These are phyloP conservation scores for Tricholoma matsutake DNA, from an alignment of 768 basidiomycete species.

Conservation along the genomic window DNA sequence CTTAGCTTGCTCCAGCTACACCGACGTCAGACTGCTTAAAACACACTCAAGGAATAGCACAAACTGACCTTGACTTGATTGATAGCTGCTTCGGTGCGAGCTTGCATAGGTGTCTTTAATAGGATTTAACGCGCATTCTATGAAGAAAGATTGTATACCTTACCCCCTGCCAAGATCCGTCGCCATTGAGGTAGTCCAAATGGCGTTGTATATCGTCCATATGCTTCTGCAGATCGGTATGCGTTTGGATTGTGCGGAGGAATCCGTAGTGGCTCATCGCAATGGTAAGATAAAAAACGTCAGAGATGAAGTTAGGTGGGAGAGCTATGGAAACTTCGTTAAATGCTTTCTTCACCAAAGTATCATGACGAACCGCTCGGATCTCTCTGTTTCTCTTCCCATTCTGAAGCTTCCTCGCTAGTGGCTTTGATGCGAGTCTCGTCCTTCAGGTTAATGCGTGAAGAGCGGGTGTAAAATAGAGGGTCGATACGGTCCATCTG, in stretches of 20 bases:
- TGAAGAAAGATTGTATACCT: slow-evolving; percentile 21
- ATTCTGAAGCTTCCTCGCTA: slow-evolving; percentile 77
- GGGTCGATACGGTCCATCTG: slow-evolving; percentile 92
- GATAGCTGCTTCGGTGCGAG: slow-evolving; percentile 74
- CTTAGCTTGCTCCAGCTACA: slow-evolving; percentile 64
- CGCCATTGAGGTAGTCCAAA: slow-evolving; percentile 69
- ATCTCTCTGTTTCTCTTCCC: slow-evolving; percentile 52
- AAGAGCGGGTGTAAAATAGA: slow-evolving; percentile 70
- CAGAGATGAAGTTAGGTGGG: slow-evolving; percentile 89
- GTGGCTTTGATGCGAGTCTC: slow-evolving; percentile 95
- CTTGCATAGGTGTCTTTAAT: slow-evolving; percentile 63
- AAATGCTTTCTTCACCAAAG: not conserved
- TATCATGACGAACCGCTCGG: slow-evolving; percentile 36
- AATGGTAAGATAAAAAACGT: slow-evolving; percentile 87
- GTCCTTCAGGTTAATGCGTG: slow-evolving; percentile 74
- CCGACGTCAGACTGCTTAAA: not conserved
- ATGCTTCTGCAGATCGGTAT: slow-evolving; percentile 71
- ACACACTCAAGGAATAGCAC: not conserved
- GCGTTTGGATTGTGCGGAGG: slow-evolving; percentile 74
- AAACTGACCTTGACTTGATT: slow-evolving; percentile 67
- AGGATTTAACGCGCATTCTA: not conserved
- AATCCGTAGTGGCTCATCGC: slow-evolving; percentile 90
- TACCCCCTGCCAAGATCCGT: slow-evolving; percentile 83
- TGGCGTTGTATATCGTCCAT: slow-evolving; percentile 75
- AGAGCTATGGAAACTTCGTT: slow-evolving; percentile 36